phyloP scores from a whole-genome alignment of 768 basidiomycete species.

The Suillus discolor region DNA sequence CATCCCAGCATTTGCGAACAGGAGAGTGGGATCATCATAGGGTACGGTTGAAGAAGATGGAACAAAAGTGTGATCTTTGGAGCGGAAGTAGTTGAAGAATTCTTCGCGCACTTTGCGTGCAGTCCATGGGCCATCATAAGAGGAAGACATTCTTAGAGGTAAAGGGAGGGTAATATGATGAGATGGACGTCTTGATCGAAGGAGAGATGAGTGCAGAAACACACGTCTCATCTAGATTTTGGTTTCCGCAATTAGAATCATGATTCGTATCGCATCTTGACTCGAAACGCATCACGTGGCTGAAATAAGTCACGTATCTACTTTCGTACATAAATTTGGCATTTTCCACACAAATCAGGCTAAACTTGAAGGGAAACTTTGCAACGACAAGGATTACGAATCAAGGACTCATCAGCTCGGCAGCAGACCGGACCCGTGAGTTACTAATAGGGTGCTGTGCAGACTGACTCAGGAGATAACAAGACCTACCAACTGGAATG shows the following conservation, averaged over 20 bases:
- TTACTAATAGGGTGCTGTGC: not conserved
- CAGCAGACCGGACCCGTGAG: too few relatives aligned
- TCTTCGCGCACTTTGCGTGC: constrained; percentile 82
- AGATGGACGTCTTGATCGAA: constrained; percentile 25
- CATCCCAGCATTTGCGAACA: constrained; percentile 99
- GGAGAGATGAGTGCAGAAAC: constrained; percentile 14
- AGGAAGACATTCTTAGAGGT: constrained; percentile 27
- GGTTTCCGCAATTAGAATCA: constrained; percentile 12
- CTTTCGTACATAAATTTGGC: not conserved
- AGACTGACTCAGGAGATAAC: not conserved
- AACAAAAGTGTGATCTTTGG: constrained; percentile 82
- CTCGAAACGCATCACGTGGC: constrained; percentile 12
- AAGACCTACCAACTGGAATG: not conserved
- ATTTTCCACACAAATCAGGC: not conserved
- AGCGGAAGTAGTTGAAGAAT: constrained; percentile 88
- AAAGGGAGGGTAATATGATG: constrained; percentile 7
- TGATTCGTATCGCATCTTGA: constrained; percentile 8
- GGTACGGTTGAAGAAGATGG: constrained; percentile 93
- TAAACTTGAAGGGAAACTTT: not conserved
- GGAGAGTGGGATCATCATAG: constrained; percentile 95
- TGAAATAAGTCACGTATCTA: not conserved
- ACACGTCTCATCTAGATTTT: constrained; percentile 13
- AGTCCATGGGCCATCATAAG: constrained; percentile 61
- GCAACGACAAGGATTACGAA: not conserved
- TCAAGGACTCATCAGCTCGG: too few relatives aligned